Evolutionary conservation across 345 rosid species (phyloP).

Genomic region (Draba incana): DNA sequence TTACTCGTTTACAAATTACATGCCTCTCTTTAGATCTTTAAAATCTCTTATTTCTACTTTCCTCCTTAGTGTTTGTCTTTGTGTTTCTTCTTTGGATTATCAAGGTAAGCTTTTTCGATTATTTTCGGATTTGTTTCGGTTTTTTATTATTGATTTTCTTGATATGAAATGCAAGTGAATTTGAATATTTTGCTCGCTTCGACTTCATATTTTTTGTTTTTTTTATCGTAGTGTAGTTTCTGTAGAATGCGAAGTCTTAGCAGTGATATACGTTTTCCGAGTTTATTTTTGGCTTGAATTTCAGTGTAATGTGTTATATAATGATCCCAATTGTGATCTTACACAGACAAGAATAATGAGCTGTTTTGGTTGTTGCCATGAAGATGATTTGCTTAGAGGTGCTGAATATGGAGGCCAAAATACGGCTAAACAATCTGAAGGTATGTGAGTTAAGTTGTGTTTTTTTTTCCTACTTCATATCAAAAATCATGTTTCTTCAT

Average conservation of each 20-base stretch:
- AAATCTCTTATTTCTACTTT: not conserved
- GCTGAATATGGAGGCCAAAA: constrained; percentile 65
- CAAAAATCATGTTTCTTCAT: not conserved
- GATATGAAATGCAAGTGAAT: not conserved
- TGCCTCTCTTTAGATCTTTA: not conserved
- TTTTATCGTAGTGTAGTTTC: not conserved
- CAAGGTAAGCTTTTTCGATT: not conserved
- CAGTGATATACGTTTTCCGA: not conserved
- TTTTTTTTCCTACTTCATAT: no score
- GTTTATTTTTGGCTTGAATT: not conserved
- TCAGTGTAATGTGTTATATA: not conserved
- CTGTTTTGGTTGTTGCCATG: constrained; percentile 75
- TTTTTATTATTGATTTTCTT: not conserved
- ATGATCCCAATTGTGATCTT: not conserved
- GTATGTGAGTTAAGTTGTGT: constrained; percentile 38
- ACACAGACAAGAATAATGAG: constrained; percentile 46
- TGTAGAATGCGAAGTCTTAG: not conserved
- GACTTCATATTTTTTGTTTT: not conserved
- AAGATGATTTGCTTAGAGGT: constrained; percentile 58
- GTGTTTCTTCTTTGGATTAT: not conserved
- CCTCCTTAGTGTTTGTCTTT: not conserved
- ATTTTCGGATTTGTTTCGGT: not conserved
- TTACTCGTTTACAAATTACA: not conserved
- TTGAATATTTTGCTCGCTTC: not conserved
- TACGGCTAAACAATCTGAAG: constrained; percentile 58